Base-by-base conservation (phyloP, 2,329 filamentous ascomycete genomes). In the Thielaviopsis musarum region DNA sequence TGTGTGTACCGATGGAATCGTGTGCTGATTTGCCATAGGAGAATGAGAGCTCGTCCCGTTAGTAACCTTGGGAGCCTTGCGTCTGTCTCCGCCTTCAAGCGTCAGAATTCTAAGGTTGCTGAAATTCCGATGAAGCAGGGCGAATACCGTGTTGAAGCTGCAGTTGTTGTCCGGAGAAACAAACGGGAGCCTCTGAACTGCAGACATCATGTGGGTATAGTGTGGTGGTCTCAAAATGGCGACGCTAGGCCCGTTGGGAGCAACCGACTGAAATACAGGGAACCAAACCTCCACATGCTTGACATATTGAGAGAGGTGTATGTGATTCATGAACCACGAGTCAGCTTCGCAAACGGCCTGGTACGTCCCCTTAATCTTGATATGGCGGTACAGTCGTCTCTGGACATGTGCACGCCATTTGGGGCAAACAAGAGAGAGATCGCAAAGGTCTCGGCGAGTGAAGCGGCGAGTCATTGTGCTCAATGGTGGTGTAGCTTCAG, bases 211-310 rank as follows among this genome's bases (percentile, higher is more conserved):
- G 30, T 78, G 77, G 61, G 80, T 77, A 49, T 60, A 49, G 34
- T 52, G 54, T 21, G 38, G 74, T 73, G 1, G 76, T 77, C n/a
- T 19, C 24, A 53, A 26, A 12, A 26, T 30, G 24, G 22, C 19
- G 12, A 26, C 28, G 12, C 28, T 26, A 5, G n/a, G 52, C 4
- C n/a, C 24, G 24, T 53, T 17, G 22, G 55, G 28, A 34, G 51
- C 57, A 2, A 76, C 77, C 21, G 79, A 80, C 64, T 83, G 78
- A 65, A 85, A 89, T 49, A 88, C 84, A 2, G 86, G 85, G 63
- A 89, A 86, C 84, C 85, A 89, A 51, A 88, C 76, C 69, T 89
- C 85, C 61, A 88, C 78, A 66, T 89, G 85, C 64, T 82, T 83
- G 62, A 89, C 81, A 64, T 87, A 81, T 9, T 70, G 65, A 21